A percentile compares a stretch with the other conserved stretches of the same genome.
Evolutionary conservation across 2,329 filamentous ascomycete species (phyloP).

Genomic region (Orbilia ellipsospora): DNA sequence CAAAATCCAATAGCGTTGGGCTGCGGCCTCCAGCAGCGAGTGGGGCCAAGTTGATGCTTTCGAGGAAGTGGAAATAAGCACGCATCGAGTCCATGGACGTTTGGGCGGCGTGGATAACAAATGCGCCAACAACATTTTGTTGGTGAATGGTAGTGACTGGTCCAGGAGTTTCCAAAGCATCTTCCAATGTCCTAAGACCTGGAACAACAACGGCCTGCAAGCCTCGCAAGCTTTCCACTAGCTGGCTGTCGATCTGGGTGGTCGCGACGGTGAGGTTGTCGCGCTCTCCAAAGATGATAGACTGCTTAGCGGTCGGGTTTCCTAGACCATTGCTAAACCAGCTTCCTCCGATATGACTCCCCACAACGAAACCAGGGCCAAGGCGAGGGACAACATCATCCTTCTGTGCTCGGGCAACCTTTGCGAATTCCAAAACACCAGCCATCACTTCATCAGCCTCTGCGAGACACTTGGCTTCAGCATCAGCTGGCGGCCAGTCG

Average conservation of each 20-base stretch:
- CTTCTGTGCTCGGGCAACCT: constrained; percentile 90
- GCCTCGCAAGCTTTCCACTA: constrained; percentile 86
- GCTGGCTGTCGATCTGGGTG: constrained; percentile 76
- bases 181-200: constrained; percentile 86
- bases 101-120: constrained; percentile 79
- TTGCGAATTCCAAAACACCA: constrained; percentile 95
- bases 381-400: constrained; percentile 94
- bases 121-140: constrained; percentile 83
- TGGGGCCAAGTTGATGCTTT: constrained; percentile 88
- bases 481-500: constrained; percentile 94
- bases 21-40: constrained; percentile 82
- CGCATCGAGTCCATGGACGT: constrained; percentile 89
- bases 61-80: constrained; percentile 87
- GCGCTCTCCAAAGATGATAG: constrained; percentile 86
- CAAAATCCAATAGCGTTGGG: constrained; percentile 86
- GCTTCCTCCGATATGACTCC: constrained; percentile 82
- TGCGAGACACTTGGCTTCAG: constrained; percentile 91
- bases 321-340: constrained; percentile 79
- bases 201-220: constrained; percentile 85
- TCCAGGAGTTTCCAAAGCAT: constrained; percentile 79
- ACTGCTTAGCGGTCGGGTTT: constrained; percentile 76
- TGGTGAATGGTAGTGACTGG: constrained; percentile 82
- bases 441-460: constrained; percentile 97
- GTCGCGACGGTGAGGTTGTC: constrained; percentile 78
- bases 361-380: constrained; percentile 90